Conservation (phyloP, 2,329 filamentous ascomycete species). For the Botryotinia calthae region DNA sequence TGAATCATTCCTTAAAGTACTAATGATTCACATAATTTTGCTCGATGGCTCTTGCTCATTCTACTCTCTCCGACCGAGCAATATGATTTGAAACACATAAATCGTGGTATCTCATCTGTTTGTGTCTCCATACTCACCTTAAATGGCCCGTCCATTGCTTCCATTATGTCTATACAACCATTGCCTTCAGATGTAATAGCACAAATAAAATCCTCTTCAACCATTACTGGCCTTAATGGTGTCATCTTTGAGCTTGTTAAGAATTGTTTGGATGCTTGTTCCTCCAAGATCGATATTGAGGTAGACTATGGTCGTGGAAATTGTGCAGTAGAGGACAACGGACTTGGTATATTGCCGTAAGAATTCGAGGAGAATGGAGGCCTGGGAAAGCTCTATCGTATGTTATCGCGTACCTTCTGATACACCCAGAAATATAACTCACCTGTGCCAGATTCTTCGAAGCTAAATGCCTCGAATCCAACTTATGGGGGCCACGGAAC, state of each 20-base stretch:
- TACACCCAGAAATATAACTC: conserved; percentile 23
- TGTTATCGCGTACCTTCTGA: conserved; percentile 36
- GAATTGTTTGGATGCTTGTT: conserved; percentile 80
- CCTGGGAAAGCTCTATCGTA: conserved; percentile 71
- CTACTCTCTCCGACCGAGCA: not conserved
- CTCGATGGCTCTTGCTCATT: conserved; percentile 17
- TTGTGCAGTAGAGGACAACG: conserved; percentile 83
- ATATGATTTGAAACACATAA: not conserved
- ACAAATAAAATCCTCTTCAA: conserved; percentile 82
- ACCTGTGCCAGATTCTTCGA: conserved; percentile 69
- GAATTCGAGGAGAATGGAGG: conserved; percentile 73
- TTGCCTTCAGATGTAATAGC: conserved; percentile 69
- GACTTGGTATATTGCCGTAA: conserved; percentile 66
- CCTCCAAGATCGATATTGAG: conserved; percentile 64
- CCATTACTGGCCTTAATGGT: conserved; percentile 69
- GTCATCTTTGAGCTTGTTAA: conserved; percentile 71
- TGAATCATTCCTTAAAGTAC: not conserved
- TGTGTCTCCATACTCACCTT: not conserved
- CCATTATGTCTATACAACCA: conserved; percentile 57
- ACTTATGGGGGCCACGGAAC: conserved; percentile 67
- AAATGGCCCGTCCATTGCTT: not conserved
- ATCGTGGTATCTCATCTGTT: not conserved
- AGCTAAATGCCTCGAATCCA: conserved; percentile 48
- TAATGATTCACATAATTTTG: not conserved
- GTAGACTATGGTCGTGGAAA: conserved; percentile 74